These are phyloP conservation scores for Neospora caninum DNA, from an alignment of 169 alveolate species.

Conservation along the genomic window DNA sequence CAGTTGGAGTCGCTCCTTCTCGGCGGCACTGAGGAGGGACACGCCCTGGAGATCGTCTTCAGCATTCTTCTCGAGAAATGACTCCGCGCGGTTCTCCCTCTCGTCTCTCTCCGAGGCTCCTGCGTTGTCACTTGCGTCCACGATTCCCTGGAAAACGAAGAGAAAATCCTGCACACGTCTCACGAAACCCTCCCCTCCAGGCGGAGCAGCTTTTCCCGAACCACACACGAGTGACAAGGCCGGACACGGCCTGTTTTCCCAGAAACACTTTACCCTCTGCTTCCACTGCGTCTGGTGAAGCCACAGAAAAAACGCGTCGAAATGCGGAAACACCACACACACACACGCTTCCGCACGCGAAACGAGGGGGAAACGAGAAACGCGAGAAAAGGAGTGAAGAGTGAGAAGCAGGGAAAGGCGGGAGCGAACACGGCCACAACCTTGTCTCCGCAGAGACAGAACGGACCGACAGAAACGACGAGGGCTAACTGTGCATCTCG, in stretches of 20 bases:
- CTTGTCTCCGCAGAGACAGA: not conserved
- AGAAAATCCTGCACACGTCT: no score
- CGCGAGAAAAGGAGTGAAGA: not conserved
- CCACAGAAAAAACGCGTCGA: no score
- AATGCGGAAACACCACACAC: no score
- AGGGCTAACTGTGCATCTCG: no score
- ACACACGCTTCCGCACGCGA: no score
- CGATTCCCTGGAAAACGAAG: not conserved
- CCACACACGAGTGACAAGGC: no score
- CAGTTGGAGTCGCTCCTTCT: not conserved
- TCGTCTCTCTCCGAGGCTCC: not conserved
- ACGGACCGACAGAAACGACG: not conserved
- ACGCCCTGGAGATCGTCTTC: not conserved
- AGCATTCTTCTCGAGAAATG: not conserved
- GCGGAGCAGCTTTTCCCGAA: no score
- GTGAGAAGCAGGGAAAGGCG: not conserved
- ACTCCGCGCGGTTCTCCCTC: not conserved
- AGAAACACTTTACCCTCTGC: no score
- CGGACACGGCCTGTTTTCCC: no score
- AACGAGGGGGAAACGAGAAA: no score
- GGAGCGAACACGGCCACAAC: not conserved
- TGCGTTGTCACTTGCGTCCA: not conserved
- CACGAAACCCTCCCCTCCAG: no score
- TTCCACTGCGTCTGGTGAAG: no score
- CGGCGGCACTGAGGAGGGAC: not conserved